Percentiles rank a stretch among this genome's conserved stretches.
These are phyloP conservation scores for Picea glauca DNA, from an alignment of 75 land plant genomes.

Conservation along the genomic window DNA sequence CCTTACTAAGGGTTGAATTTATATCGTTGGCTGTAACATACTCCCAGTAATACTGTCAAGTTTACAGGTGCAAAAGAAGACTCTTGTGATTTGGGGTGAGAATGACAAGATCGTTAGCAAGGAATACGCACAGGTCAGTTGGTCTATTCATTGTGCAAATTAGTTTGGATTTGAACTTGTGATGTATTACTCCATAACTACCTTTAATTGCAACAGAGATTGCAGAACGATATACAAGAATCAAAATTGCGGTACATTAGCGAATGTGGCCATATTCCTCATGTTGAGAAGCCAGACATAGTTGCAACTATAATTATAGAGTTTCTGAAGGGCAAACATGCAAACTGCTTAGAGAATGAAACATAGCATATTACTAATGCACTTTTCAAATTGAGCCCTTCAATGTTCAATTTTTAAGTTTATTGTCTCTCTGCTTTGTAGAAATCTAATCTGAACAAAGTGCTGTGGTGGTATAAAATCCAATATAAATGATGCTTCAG, in stretches of 20 bases:
- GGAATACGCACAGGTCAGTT: constrained; percentile 57
- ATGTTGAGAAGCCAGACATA: constrained; percentile 67
- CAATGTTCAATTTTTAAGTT: too few species aligned
- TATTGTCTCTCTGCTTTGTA: too few species aligned
- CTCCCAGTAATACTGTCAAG: neutral
- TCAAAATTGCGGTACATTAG: constrained; percentile 42
- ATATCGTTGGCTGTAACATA: neutral
- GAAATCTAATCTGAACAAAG: too few species aligned
- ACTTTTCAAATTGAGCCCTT: too few species aligned
- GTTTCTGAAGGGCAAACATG: constrained; percentile 30
- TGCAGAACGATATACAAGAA: constrained; percentile 52
- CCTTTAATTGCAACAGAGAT: constrained; percentile 47
- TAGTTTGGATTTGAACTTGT: neutral
- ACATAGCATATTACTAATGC: neutral
- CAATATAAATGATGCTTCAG: too few species aligned
- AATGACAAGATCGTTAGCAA: constrained; percentile 71
- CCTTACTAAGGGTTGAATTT: neutral
- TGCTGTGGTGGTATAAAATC: too few species aligned
- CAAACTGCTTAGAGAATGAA: neutral
- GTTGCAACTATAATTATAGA: constrained; percentile 51
- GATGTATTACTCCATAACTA: neutral
- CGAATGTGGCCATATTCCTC: constrained; percentile 83
- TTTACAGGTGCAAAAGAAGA: constrained; percentile 69
- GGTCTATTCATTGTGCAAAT: neutral
- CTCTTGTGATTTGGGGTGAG: constrained; percentile 96